A percentile compares a stretch with the other conserved stretches of the same genome.
These are phyloP conservation scores for Leishmania amazonensis DNA, from an alignment of 208 protist species.

Conservation along the genomic window DNA sequence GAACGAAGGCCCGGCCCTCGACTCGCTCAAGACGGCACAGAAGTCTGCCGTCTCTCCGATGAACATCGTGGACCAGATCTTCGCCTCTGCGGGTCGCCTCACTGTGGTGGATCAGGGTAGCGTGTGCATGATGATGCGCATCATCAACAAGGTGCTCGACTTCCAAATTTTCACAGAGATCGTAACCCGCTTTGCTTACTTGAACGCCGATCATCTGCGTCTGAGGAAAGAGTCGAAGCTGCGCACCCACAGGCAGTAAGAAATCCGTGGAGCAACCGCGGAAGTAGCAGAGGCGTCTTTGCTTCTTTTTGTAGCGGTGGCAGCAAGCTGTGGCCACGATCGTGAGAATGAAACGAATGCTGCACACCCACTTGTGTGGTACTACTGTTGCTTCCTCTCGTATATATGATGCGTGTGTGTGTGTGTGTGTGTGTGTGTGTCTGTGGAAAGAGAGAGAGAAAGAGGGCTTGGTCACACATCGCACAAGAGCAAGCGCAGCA, in stretches of 20 bases:
- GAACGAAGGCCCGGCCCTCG: conserved; percentile 74
- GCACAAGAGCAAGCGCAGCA: not conserved
- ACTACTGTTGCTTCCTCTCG: not conserved
- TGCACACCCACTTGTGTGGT: not conserved
- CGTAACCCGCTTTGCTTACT: conserved; percentile 71
- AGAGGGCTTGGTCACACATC: not conserved
- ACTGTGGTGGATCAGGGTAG: conserved; percentile 87
- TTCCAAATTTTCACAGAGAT: conserved; percentile 85
- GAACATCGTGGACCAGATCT: conserved; percentile 86
- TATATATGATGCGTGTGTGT: not conserved
- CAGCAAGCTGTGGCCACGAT: not conserved
- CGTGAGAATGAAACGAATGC: no score
- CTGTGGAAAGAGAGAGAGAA: not conserved
- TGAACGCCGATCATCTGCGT: conserved; percentile 76
- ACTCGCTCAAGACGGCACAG: conserved; percentile 73
- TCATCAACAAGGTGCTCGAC: conserved; percentile 85
- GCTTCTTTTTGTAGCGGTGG: not conserved
- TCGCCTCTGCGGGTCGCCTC: conserved; percentile 78
- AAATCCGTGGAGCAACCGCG: conserved; percentile 1
- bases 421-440: not conserved
- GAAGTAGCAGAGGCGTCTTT: conserved; percentile 11
- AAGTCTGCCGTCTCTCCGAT: conserved; percentile 71
- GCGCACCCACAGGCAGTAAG: conserved; percentile 31
- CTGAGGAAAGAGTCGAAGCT: conserved; percentile 57
- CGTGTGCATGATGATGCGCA: conserved; percentile 66